Base-by-base conservation (phyloP, 495 filamentous ascomycete genomes). In the Trichocladium uniseriatum region DNA sequence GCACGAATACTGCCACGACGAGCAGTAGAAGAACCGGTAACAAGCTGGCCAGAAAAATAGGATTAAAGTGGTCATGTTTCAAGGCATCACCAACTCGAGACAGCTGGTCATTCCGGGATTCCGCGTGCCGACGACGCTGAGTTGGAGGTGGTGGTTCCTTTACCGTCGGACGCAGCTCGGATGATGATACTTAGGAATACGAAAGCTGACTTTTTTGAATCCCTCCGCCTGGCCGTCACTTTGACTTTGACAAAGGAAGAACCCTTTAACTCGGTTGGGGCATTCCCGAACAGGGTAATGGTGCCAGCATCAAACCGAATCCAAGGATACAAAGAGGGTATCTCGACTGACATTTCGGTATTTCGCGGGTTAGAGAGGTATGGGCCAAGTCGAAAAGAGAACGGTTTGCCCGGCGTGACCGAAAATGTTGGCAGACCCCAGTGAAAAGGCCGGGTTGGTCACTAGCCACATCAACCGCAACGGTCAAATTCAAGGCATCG, bases 361-460 rank as follows among this genome's bases (percentile, higher is more conserved):
- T 79, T 71, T 20, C 67, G 60, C 9, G 75, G 69, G 21, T 68
- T 69, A 11, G 78, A 57, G 16, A 86, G 54, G 19, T 76, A 76
- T 24, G 72, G 62, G 45, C 79, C 69, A 31, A 95, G 72, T 5
- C 75, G 69, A 40, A 86, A 84, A 14, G 60, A 69, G 50, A 95
- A 89, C 22, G 72, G 66, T 38, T 79, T 56, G 4, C 88, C 88
- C 13, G 78, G 66, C 1, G 76, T 80, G 0, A 79, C 72, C 53
- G 82, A 77, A 14, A 76, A 62, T 9, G 59, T 56, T 15, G 63
- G 63, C 1, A 71, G 43, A 10, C 60, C 9, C 55, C 67, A 20
- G 64, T 65, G 56, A 75, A 75, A 22, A 74, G 36, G 9, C 43
- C 38, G 0, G 64, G 49, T 1, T 61, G 54, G 20, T 29, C 38